Evolutionary conservation across 2,329 filamentous ascomycete species (phyloP).

Genomic region (Macrophomina tecta): DNA sequence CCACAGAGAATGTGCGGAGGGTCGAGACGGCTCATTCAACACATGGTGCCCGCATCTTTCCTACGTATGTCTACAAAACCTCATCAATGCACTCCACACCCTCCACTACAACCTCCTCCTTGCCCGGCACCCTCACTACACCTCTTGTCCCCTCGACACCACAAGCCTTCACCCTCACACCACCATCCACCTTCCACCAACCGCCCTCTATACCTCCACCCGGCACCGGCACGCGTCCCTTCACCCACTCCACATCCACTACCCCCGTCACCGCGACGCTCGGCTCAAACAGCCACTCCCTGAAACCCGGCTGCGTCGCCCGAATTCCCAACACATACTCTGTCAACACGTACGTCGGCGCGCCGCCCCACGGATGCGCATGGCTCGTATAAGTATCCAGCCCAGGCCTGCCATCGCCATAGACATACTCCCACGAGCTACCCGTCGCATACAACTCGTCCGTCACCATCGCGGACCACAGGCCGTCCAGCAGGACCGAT

Average conservation of each 20-base stretch:
- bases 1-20: background rate
- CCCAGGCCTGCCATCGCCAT: slow-evolving; percentile 47
- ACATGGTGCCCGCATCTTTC: too few species aligned
- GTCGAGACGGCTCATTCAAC: background rate
- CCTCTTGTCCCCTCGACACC: slow-evolving; percentile 12
- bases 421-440: slow-evolving; percentile 55
- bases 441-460: slow-evolving; percentile 46
- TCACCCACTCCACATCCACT: slow-evolving; percentile 10
- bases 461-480: slow-evolving; percentile 53
- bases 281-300: slow-evolving; percentile 11
- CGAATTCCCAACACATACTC: slow-evolving; percentile 21
- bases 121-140: slow-evolving; percentile 15
- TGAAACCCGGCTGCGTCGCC: slow-evolving; percentile 1
- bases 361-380: slow-evolving; percentile 54
- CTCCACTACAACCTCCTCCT: background rate
- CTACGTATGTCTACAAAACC: background rate
- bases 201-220: background rate
- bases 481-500: slow-evolving; percentile 42
- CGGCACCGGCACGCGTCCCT: slow-evolving; percentile 15
- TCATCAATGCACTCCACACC: background rate
- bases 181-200: slow-evolving; percentile 1
- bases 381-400: slow-evolving; percentile 52
- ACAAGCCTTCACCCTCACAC: slow-evolving; percentile 5
- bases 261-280: slow-evolving; percentile 1
- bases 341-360: slow-evolving; percentile 51